Conservation (phyloP, 2,329 filamentous ascomycete species). For the Colletotrichum sidae region DNA sequence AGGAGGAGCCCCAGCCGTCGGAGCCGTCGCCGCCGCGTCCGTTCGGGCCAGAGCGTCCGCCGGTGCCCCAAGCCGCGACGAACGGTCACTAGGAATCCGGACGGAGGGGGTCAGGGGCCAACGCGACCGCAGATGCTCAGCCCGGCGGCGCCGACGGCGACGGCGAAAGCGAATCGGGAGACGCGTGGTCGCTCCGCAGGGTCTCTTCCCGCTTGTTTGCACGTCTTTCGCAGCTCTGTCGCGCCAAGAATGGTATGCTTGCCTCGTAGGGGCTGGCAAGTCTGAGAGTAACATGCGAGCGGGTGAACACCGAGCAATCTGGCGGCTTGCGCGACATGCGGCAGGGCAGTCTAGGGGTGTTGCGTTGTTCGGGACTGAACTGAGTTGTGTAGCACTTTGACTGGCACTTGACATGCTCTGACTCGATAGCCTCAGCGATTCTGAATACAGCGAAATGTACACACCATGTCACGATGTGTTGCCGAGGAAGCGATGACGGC, state of each 20-base stretch:
- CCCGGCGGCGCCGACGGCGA: constrained; percentile 7
- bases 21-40: constrained; percentile 52
- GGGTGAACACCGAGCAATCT: too few species aligned
- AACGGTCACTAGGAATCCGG: constrained; percentile 56
- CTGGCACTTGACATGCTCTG: constrained; percentile 4
- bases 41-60: constrained; percentile 62
- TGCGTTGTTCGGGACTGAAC: too few species aligned
- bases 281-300: too few species aligned
- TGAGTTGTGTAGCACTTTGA: too few species aligned
- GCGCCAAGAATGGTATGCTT: constrained; percentile 20
- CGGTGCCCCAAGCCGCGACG: constrained; percentile 49
- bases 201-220: constrained; percentile 11
- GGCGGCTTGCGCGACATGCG: too few species aligned
- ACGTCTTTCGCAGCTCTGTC: constrained; percentile 19
- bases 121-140: background rate
- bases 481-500: too few species aligned
- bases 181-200: constrained; percentile 6
- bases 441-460: constrained; percentile 31
- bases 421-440: constrained; percentile 14
- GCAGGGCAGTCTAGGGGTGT: too few species aligned
- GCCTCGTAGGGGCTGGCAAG: background rate
- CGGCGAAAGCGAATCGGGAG: background rate
- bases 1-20: constrained; percentile 59
- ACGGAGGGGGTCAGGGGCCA: constrained; percentile 29
- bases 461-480: background rate